phyloP scores from a whole-genome alignment of 306 rosid species.

The Castanea sativa region DNA sequence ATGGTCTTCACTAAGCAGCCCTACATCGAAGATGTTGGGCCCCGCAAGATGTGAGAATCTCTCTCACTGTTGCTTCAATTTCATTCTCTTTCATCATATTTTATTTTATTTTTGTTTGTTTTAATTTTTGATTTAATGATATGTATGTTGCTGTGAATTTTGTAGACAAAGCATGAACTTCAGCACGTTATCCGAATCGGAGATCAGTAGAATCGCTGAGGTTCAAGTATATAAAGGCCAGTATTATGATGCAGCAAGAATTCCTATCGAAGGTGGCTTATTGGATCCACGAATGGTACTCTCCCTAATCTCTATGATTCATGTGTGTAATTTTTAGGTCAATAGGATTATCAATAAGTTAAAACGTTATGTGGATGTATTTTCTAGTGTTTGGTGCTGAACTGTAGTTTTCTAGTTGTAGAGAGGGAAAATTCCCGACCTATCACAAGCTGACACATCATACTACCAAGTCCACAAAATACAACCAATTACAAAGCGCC shows the following conservation, averaged over 20 bases:
- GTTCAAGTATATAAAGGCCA: conserved; percentile 56
- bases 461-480: no score
- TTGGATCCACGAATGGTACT: conserved; percentile 85
- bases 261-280: conserved; percentile 55
- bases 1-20: conserved; percentile 70
- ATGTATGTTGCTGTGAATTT: conserved; percentile 1
- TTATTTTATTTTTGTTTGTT: background rate
- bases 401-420: no score
- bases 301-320: background rate
- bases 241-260: conserved; percentile 48
- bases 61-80: background rate
- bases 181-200: conserved; percentile 57
- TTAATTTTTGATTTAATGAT: background rate
- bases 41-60: conserved; percentile 52
- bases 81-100: background rate
- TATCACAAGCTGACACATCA: no score
- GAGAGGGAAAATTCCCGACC: no score
- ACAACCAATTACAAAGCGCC: no score
- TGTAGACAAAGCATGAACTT: conserved; percentile 67
- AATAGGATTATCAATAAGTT: no score
- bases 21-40: conserved; percentile 68
- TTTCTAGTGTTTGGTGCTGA: no score
- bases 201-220: conserved; percentile 62
- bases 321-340: no score
- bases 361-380: no score